phyloP scores from a whole-genome alignment of 2,329 filamentous ascomycete genomes.

The Calonectria henricotiae region DNA sequence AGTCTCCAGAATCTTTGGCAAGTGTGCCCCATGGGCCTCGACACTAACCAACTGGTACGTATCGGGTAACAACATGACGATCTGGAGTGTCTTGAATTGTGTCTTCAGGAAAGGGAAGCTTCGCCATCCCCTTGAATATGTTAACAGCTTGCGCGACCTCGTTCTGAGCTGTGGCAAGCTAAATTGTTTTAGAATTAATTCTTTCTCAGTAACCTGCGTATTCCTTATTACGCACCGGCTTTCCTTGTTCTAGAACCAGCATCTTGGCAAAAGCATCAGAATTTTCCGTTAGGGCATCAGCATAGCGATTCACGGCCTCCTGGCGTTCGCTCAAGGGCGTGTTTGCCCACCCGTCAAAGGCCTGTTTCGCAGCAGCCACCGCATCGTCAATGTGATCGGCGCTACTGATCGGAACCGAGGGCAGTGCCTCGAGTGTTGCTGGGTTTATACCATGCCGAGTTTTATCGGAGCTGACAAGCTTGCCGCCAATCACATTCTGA shows the following conservation, averaged over 20 bases:
- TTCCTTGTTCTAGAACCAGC: constrained; percentile 34
- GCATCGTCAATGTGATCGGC: constrained; percentile 67
- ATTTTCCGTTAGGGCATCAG: constrained; percentile 38
- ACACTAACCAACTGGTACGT: constrained; percentile 29
- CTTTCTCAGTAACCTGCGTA: neutral
- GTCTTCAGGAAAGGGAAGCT: constrained; percentile 30
- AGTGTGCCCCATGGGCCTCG: neutral
- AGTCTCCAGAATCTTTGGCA: neutral
- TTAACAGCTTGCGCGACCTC: constrained; percentile 13
- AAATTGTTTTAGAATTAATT: constrained; percentile 16
- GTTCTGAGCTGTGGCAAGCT: constrained; percentile 4
- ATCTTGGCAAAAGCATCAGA: constrained; percentile 41
- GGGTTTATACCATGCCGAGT: constrained; percentile 69
- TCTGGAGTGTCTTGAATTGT: constrained; percentile 28
- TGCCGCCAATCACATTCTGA: constrained; percentile 62
- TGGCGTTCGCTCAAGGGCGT: constrained; percentile 56
- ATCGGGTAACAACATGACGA: constrained; percentile 25
- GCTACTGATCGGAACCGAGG: constrained; percentile 67
- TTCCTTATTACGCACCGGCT: constrained; percentile 26
- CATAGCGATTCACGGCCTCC: constrained; percentile 44
- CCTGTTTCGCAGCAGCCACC: constrained; percentile 64
- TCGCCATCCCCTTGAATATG: constrained; percentile 18
- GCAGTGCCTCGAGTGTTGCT: constrained; percentile 65
- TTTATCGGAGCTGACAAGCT: constrained; percentile 64
- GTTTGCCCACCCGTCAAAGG: constrained; percentile 64